Conservation (phyloP, 2,329 filamentous ascomycete genomes). For the Periconia digitata region DNA sequence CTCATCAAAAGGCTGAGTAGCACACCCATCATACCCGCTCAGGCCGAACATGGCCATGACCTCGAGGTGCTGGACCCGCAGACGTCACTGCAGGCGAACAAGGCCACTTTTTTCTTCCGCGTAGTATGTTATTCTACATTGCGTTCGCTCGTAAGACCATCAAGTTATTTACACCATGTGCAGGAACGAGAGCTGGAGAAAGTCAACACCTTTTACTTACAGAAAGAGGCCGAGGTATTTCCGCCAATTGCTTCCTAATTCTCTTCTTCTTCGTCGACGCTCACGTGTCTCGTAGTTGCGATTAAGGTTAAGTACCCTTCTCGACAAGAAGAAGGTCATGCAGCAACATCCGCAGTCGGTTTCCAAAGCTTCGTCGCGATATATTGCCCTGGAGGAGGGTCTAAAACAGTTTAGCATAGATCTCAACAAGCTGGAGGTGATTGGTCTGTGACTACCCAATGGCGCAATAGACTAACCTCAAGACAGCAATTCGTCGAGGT, state of each 20-base stretch:
- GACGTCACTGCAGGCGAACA: slow-evolving; percentile 89
- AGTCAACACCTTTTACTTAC: slow-evolving; percentile 95
- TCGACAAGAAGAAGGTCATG: slow-evolving; percentile 92
- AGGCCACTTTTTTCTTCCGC: slow-evolving; percentile 98
- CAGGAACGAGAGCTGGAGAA: slow-evolving; percentile 98
- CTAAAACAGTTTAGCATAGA: slow-evolving; percentile 97
- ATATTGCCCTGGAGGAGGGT: slow-evolving; percentile 92
- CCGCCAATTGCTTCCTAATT: slow-evolving; percentile 26
- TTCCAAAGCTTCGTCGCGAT: slow-evolving; percentile 87
- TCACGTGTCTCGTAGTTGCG: slow-evolving; percentile 69
- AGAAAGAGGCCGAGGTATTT: slow-evolving; percentile 92
- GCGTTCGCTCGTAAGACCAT: neutral
- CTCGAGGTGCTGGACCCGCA: slow-evolving; percentile 70
- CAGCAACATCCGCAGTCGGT: slow-evolving; percentile 75
- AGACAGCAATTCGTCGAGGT: slow-evolving; percentile 91
- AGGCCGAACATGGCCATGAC: slow-evolving; percentile 59
- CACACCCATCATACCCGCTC: slow-evolving; percentile 79
- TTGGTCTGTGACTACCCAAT: slow-evolving; percentile 22
- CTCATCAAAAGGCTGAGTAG: slow-evolving; percentile 98
- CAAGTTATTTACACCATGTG: slow-evolving; percentile 7
- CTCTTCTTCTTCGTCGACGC: slow-evolving; percentile 8
- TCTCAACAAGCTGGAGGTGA: slow-evolving; percentile 82
- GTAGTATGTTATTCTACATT: slow-evolving; percentile 61
- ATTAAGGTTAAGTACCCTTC: slow-evolving; percentile 83
- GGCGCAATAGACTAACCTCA: slow-evolving; percentile 26